Evolutionary conservation across 2,329 filamentous ascomycete genomes (phyloP), one percentile per base, ranked within the genome.

Genomic region (Ceratocystis alfenasii): DNA sequence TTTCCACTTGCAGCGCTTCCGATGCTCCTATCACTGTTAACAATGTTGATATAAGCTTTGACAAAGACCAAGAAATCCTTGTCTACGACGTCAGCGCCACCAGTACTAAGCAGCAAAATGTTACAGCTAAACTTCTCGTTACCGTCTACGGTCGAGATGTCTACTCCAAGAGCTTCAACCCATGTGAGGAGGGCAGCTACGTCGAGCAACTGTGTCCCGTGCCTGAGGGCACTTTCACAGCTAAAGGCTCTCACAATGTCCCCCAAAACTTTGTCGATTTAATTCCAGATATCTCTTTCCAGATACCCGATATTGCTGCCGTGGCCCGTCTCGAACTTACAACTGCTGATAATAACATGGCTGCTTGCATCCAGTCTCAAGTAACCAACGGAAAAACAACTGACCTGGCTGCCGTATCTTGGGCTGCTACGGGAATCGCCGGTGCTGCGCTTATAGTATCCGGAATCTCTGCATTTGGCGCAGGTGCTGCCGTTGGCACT

Each of bases 281-380:
- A 76, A 93, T 99, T 50, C 94, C 94, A 1, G 78, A 84, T 1
- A 95, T 99, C 70, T 93, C 93, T 12, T 99, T 96, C 77, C 83
- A 84, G 68, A 80, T 99, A 41, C 94, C 94, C 62, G 92, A 99
- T 74, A 87, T 99, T 70, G 87, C 93, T 65, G 93, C 93, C 46
- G 77, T 87, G 71, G 94, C 92, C 44, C 94, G 86, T 57, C 78
- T 99, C 69, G 78, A 90, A 73, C 81, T 99, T 59, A 75, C 83
- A 48, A 83, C 87, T 41, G 78, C 77, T 3, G 81, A 80, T 48
- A 72, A 81, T 44, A 80, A 87, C 53, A 59, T 67, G 63, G 81
- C 96, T 7, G 92, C 90, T 25, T 99, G 94, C 75, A 86, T 97
- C 63, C 79, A 88, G 71, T 91, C 92, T 0, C 79, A 84, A 53